These are phyloP conservation scores for Nannochloropsis gaditana DNA, from an alignment of 108 stramenopile species.

Conservation along the genomic window DNA sequence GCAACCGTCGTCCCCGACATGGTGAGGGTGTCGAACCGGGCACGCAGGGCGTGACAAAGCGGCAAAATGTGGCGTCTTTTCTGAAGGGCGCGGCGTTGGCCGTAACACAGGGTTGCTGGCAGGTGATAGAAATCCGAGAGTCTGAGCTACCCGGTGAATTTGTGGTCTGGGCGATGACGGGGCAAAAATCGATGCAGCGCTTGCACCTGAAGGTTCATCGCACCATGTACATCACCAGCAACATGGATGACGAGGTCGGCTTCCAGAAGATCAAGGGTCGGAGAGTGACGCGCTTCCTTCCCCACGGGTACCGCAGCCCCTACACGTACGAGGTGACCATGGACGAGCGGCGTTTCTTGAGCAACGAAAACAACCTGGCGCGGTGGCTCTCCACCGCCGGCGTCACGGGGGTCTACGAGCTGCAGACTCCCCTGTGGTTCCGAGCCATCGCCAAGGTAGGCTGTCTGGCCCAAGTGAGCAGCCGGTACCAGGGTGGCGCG, in stretches of 20 bases:
- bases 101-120: conserved; percentile 60
- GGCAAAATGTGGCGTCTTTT: conserved; percentile 47
- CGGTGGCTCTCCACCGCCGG: conserved; percentile 26
- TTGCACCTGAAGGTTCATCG: conserved; percentile 13
- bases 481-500: conserved; percentile 24
- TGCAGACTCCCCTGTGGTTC: conserved; percentile 68
- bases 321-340: conserved; percentile 79
- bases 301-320: conserved; percentile 60
- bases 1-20: background rate
- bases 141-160: conserved; percentile 72
- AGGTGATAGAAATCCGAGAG: conserved; percentile 85
- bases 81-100: conserved; percentile 23
- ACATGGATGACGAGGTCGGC: conserved; percentile 29
- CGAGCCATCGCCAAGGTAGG: conserved; percentile 60
- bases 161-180: conserved; percentile 81
- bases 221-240: conserved; percentile 19
- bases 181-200: conserved; percentile 66
- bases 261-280: conserved; percentile 40
- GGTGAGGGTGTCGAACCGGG: background rate
- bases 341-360: conserved; percentile 63
- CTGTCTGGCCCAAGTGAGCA: conserved; percentile 12
- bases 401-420: conserved; percentile 77
- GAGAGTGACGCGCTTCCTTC: conserved; percentile 61
- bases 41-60: conserved; percentile 28
- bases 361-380: conserved; percentile 50